Evolutionary conservation across 2,329 filamentous ascomycete genomes (phyloP).

Genomic region (Clarireedia homoeocarpa): DNA sequence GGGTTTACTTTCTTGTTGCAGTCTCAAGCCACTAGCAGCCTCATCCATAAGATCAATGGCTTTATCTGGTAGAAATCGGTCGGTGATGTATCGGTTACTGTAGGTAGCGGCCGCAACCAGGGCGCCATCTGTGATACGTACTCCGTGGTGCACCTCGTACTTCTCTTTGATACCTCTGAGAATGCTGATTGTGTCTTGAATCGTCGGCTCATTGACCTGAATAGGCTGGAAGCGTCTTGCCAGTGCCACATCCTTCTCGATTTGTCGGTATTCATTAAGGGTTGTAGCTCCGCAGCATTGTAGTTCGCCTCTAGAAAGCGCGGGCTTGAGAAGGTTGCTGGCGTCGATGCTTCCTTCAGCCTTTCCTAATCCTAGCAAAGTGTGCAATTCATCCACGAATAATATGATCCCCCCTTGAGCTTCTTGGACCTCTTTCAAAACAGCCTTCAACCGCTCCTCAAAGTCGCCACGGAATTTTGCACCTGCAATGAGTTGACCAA

Average conservation of each 20-base stretch:
- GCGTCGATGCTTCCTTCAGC: slow-evolving; percentile 95
- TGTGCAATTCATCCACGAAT: slow-evolving; percentile 93
- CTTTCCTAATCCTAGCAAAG: slow-evolving; percentile 83
- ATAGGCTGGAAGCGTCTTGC: slow-evolving; percentile 93
- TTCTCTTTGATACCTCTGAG: slow-evolving; percentile 94
- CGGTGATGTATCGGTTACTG: slow-evolving; percentile 93
- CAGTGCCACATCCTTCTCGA: slow-evolving; percentile 92
- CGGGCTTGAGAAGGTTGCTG: slow-evolving; percentile 88
- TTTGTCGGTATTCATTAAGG: slow-evolving; percentile 80
- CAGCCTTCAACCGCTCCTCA: slow-evolving; percentile 85
- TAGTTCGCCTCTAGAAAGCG: slow-evolving; percentile 82
- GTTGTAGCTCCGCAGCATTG: slow-evolving; percentile 88
- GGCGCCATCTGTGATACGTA: slow-evolving; percentile 86
- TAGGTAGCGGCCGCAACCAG: slow-evolving; percentile 87
- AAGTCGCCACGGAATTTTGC: slow-evolving; percentile 96
- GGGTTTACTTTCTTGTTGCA: slow-evolving; percentile 95
- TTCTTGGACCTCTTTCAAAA: slow-evolving; percentile 74
- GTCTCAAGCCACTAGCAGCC: slow-evolving; percentile 77
- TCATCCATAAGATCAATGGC: slow-evolving; percentile 96
- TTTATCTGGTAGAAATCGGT: slow-evolving; percentile 92
- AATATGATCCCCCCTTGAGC: slow-evolving; percentile 85
- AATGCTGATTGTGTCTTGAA: slow-evolving; percentile 91
- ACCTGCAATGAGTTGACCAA: slow-evolving; percentile 89
- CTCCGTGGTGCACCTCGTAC: slow-evolving; percentile 95
- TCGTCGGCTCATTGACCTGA: slow-evolving; percentile 80